Evolutionary conservation across 1,284 basidiomycete genomes (phyloP).

Genomic region (Coniferiporia weirii): DNA sequence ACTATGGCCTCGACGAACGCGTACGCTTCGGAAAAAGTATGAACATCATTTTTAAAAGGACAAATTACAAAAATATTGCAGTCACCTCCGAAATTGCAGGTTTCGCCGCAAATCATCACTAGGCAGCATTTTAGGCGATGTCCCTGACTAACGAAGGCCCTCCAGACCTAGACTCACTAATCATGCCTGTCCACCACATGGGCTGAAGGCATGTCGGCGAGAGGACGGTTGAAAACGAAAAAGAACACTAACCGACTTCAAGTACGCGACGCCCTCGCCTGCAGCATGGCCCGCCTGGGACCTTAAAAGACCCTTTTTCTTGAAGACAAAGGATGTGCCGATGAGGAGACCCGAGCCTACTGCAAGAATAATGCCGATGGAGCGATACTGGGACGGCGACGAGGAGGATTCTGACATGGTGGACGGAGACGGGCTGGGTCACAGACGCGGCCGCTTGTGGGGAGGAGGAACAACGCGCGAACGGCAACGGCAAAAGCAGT

Average conservation of each 20-base stretch:
- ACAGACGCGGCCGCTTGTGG: neutral
- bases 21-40: constrained; percentile 52
- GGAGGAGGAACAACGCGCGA: neutral
- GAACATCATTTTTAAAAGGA: neutral
- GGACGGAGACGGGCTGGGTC: neutral
- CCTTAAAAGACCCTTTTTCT: constrained; percentile 86
- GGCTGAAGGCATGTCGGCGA: constrained; percentile 32
- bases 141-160: neutral
- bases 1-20: constrained; percentile 88
- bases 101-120: constrained; percentile 80
- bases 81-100: constrained; percentile 80
- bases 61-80: constrained; percentile 12
- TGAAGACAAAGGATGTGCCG: constrained; percentile 90
- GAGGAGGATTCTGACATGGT: neutral
- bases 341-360: constrained; percentile 84
- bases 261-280: constrained; percentile 92
- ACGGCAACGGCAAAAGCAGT: neutral
- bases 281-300: constrained; percentile 66
- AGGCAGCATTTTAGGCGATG: neutral
- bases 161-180: constrained; percentile 41
- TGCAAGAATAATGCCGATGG: constrained; percentile 75
- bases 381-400: constrained; percentile 16
- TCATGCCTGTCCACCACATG: constrained; percentile 88
- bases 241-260: constrained; percentile 76
- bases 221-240: neutral